Evolutionary conservation across 2,329 filamentous ascomycete genomes (phyloP), one percentile per base, ranked within the genome.

Genomic region (Colletotrichum godetiae): DNA sequence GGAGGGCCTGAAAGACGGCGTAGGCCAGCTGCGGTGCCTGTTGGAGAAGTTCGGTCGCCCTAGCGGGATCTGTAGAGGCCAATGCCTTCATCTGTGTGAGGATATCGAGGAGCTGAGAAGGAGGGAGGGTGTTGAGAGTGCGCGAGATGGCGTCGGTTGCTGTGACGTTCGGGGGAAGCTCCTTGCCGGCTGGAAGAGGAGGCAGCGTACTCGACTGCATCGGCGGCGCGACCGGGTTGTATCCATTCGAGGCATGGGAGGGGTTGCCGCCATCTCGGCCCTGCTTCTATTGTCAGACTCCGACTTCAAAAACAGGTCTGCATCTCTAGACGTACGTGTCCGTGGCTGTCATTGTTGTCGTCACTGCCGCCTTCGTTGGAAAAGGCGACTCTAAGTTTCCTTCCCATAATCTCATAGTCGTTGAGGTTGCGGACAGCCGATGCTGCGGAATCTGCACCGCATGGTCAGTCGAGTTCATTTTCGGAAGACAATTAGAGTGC

Each of bases 361-460:
- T 89, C 89, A 57, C 91, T 92, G 77, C 93, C 93, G 76, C 95
- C 94, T 81, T 98, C 96, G 82, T 98, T 97, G 72, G 94, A 97
- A 84, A 97, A 99, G 83, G 98, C 97, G 68, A 99, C 97, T 74
- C 95, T 91, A 75, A 99, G 89, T 83, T 97, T 97, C 79, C 97
- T 91, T 68, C 95, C 95, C 92, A 98, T 97, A 80, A 98, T 92
- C 82, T 98, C 96, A 84, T 95, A 92, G 82, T 98, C 95, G 85
- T 98, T 98, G 65, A 98, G 87, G 81, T 99, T 98, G 77, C 96
- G 93, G 60, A 98, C 96, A 2, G 97, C 97, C 2, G 95, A 97
- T 49, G 96, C 95, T 37, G 97, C 97, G 31, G 95, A 92, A 78
- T 92, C 91, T 91, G 72, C 27, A 5, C 58, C 24, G 24, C 22